Evolutionary conservation across 179 eudicot species (phyloP).

Genomic region (Beta corolliflora): DNA sequence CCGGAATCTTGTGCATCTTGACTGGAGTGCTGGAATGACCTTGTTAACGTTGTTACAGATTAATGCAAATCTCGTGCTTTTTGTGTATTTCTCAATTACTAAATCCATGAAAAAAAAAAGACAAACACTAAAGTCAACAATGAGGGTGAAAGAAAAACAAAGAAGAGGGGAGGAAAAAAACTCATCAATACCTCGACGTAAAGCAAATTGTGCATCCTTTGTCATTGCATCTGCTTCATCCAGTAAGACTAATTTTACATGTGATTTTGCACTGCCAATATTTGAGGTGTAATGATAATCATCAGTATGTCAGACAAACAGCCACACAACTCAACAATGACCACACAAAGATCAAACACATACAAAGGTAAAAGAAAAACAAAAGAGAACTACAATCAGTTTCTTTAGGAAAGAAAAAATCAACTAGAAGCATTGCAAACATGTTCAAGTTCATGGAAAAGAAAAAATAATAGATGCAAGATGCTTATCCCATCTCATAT

Average conservation of each 20-base stretch:
- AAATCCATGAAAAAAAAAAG: constrained; percentile 25
- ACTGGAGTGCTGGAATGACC: constrained; percentile 92
- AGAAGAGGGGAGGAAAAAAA: not conserved
- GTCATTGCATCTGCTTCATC: constrained; percentile 99
- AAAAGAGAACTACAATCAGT: not conserved
- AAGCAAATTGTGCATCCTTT: constrained; percentile 99
- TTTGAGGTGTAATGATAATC: not conserved
- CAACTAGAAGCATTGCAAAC: not conserved
- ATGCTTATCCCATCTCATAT: not conserved
- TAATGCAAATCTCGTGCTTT: constrained; percentile 85
- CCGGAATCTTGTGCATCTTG: constrained; percentile 94
- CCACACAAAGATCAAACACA: not conserved
- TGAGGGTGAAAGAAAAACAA: not conserved
- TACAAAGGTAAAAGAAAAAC: not conserved
- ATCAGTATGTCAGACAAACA: not conserved
- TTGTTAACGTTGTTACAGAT: constrained; percentile 97
- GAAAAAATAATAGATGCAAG: not conserved
- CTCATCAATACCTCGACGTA: constrained; percentile 72
- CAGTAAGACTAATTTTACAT: constrained; percentile 85
- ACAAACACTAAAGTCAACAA: not conserved
- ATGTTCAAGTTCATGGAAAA: not conserved
- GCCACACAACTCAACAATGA: not conserved
- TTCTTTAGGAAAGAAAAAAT: not conserved
- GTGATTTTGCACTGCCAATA: constrained; percentile 60
- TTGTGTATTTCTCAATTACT: constrained; percentile 98